Percentiles rank a stretch among this genome's conserved stretches.
Evolutionary conservation across 768 basidiomycete genomes (phyloP).

Genomic region (Agrocybe pediades): DNA sequence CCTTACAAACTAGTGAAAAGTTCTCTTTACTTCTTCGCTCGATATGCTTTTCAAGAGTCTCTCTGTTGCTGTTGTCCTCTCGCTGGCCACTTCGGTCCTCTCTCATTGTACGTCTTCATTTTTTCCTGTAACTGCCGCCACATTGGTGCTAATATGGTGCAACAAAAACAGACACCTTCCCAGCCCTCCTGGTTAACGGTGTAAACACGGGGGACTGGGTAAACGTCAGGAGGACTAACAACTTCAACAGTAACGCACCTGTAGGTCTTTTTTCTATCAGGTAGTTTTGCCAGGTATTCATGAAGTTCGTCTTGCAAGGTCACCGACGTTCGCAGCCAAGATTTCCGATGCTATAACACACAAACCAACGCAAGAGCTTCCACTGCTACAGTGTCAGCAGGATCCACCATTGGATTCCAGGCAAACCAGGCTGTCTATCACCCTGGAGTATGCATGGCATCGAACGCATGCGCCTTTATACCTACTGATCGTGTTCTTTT

Average conservation of each 20-base stretch:
- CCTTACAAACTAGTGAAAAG: too few species aligned
- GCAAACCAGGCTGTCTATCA: conserved; percentile 16
- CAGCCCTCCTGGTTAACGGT: conserved; percentile 42
- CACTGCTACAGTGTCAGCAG: conserved; percentile 37
- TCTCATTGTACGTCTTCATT: conserved; percentile 24
- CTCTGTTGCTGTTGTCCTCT: conserved; percentile 18
- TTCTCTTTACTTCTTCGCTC: not conserved
- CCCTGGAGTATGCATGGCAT: conserved; percentile 16
- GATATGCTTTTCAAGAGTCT: conserved; percentile 24
- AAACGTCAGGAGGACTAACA: conserved; percentile 47
- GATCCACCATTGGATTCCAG: conserved; percentile 21
- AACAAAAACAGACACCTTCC: conserved; percentile 41
- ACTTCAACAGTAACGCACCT: conserved; percentile 41
- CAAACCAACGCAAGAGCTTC: conserved; percentile 38
- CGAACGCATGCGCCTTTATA: not conserved
- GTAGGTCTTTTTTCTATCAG: conserved; percentile 18
- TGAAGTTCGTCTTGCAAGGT: conserved; percentile 31
- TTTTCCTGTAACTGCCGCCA: too few species aligned
- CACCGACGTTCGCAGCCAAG: conserved; percentile 46
- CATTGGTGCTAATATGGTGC: not conserved
- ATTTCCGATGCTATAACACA: conserved; percentile 50
- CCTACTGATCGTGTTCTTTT: not conserved
- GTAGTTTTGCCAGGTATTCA: too few species aligned
- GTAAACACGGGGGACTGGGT: conserved; percentile 38
- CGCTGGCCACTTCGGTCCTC: conserved; percentile 21